Evolutionary conservation across 2,329 filamentous ascomycete species (phyloP).

Genomic region (Ophiostoma ulmi): DNA sequence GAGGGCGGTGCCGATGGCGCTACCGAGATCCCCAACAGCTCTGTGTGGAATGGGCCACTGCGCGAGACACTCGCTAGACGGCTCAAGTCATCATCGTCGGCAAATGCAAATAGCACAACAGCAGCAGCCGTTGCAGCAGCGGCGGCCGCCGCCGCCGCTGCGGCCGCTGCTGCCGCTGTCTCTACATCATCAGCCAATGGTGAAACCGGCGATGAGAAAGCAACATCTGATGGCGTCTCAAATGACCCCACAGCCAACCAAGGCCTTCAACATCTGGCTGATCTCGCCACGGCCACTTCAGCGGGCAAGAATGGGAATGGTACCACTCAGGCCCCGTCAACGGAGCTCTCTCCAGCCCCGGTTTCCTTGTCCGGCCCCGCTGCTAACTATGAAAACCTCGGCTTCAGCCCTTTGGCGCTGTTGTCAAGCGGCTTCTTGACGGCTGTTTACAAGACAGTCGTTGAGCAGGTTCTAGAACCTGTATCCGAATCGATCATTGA

Average conservation of each 20-base stretch:
- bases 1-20: constrained; percentile 29
- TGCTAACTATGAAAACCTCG: constrained; percentile 40
- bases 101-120: constrained; percentile 22
- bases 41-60: constrained; percentile 52
- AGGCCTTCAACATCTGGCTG: constrained; percentile 47
- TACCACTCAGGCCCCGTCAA: constrained; percentile 3
- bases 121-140: not conserved
- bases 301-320: not conserved
- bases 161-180: constrained; percentile 10
- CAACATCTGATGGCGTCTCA: constrained; percentile 30
- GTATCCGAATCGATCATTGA: not conserved
- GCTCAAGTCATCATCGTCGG: constrained; percentile 32
- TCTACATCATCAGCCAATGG: constrained; percentile 1
- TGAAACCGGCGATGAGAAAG: constrained; percentile 23
- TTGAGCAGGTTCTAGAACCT: not conserved
- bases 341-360: constrained; percentile 25
- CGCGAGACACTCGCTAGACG: constrained; percentile 48
- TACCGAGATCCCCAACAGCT: constrained; percentile 26
- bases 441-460: constrained; percentile 21
- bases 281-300: constrained; percentile 42
- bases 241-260: constrained; percentile 34
- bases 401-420: constrained; percentile 39
- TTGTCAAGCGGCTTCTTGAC: constrained; percentile 39
- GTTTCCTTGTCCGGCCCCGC: constrained; percentile 6
- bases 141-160: constrained; percentile 34